These are phyloP conservation scores for Balakata baccata DNA, from an alignment of 345 rosid species.

Conservation along the genomic window DNA sequence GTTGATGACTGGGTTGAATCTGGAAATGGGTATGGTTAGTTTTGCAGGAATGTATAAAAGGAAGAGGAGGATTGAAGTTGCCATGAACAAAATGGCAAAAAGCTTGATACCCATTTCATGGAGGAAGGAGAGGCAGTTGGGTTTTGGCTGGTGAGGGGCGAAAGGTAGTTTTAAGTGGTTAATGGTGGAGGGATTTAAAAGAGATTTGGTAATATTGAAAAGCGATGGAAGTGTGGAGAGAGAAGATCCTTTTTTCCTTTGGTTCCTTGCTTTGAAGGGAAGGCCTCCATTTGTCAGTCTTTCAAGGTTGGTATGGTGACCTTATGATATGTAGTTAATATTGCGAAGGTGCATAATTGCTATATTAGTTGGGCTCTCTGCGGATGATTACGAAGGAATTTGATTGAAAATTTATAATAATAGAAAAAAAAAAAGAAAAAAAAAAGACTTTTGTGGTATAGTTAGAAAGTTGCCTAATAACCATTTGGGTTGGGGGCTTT, in stretches of 20 bases:
- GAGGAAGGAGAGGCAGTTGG: background rate
- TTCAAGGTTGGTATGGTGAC: background rate
- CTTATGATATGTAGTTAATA: background rate
- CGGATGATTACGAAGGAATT: background rate
- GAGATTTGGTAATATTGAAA: background rate
- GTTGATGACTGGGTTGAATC: constrained; percentile 39
- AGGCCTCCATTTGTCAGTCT: constrained; percentile 30
- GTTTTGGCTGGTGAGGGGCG: background rate
- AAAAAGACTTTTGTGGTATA: background rate
- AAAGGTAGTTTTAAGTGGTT: constrained; percentile 10
- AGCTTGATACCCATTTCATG: constrained; percentile 50
- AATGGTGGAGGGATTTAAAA: background rate
- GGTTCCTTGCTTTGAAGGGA: constrained; percentile 48
- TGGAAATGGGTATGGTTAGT: constrained; percentile 36
- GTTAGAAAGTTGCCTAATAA: background rate
- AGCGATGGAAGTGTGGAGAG: constrained; percentile 31
- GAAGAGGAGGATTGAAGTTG: constrained; percentile 46
- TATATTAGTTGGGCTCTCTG: background rate
- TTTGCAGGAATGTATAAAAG: constrained; percentile 49
- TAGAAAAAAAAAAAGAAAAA: no score
- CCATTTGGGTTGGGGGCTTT: background rate
- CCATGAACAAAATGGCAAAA: constrained; percentile 51
- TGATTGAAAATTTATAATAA: background rate
- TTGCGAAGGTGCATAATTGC: constrained; percentile 11
- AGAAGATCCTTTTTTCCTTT: background rate